Evolutionary conservation across 805 yeast species (phyloP).

Genomic region (Ogataea zsoltii): DNA sequence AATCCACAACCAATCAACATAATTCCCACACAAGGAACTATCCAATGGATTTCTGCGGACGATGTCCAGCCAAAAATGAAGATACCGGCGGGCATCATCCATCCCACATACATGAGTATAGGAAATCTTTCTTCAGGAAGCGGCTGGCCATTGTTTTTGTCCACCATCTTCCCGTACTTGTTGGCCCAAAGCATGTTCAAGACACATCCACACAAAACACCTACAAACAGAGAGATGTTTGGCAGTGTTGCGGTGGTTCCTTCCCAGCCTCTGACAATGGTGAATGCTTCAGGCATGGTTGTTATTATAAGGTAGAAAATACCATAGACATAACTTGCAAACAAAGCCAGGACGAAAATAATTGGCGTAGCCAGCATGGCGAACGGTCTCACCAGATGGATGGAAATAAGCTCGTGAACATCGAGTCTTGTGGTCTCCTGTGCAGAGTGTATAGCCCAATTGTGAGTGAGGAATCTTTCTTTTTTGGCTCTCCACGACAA

Average conservation of each 20-base stretch:
- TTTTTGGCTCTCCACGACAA: slow-evolving; percentile 28
- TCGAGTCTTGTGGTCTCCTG: slow-evolving; percentile 26
- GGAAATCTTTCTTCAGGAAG: slow-evolving; percentile 62
- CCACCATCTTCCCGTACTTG: slow-evolving; percentile 13
- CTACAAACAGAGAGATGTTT: slow-evolving; percentile 39
- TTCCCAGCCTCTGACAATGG: slow-evolving; percentile 30
- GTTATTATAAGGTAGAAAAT: slow-evolving; percentile 46
- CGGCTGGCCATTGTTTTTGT: slow-evolving; percentile 42
- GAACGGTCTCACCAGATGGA: slow-evolving; percentile 39
- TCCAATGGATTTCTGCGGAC: slow-evolving; percentile 44
- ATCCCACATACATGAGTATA: slow-evolving; percentile 52
- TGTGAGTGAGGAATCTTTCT: slow-evolving; percentile 27
- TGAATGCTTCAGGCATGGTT: slow-evolving; percentile 42
- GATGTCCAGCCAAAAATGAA: slow-evolving; percentile 69
- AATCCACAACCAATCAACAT: slow-evolving; percentile 59
- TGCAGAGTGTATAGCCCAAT: slow-evolving; percentile 35
- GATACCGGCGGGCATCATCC: slow-evolving; percentile 59
- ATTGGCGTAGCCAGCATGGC: slow-evolving; percentile 43
- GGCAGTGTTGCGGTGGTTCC: slow-evolving; percentile 37
- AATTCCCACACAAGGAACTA: slow-evolving; percentile 60
- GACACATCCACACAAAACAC: slow-evolving; percentile 36
- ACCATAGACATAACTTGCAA: slow-evolving; percentile 51
- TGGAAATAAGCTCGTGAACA: slow-evolving; percentile 27
- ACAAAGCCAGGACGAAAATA: slow-evolving; percentile 43
- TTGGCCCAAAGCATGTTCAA: slow-evolving; percentile 34